Evolutionary conservation across 73 alveolate species (phyloP).

Genomic region (Paramecium octaurelia): DNA sequence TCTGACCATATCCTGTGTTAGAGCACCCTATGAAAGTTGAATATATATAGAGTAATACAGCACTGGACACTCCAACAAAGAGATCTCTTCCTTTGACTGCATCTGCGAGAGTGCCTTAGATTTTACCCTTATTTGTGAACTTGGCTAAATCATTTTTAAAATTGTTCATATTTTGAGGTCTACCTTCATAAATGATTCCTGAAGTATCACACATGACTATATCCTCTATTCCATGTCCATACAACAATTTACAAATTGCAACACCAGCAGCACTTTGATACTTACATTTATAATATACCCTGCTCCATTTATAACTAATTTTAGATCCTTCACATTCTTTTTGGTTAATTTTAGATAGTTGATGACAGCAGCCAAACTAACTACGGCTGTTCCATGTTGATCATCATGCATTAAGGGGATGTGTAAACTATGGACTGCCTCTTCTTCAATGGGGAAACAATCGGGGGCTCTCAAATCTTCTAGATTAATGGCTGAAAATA

Average conservation of each 20-base stretch:
- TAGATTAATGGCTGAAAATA: slow-evolving; percentile 79
- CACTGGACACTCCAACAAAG: slow-evolving; percentile 82
- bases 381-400: slow-evolving; percentile 90
- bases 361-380: slow-evolving; percentile 78
- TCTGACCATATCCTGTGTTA: slow-evolving; percentile 69
- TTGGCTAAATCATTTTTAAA: slow-evolving; percentile 77
- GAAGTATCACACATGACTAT: slow-evolving; percentile 79
- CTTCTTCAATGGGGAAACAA: slow-evolving; percentile 75
- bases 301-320: slow-evolving; percentile 87
- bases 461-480: slow-evolving; percentile 89
- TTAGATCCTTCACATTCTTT: slow-evolving; percentile 65
- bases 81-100: slow-evolving; percentile 82
- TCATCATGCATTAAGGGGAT: slow-evolving; percentile 89
- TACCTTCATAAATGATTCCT: slow-evolving; percentile 87
- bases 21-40: slow-evolving; percentile 45
- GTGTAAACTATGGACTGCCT: slow-evolving; percentile 66
- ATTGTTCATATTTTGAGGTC: slow-evolving; percentile 82
- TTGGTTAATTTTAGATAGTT: slow-evolving; percentile 72
- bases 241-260: slow-evolving; percentile 73
- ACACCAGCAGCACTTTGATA: slow-evolving; percentile 88
- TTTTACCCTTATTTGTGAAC: slow-evolving; percentile 59
- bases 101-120: slow-evolving; percentile 71
- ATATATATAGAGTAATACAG: not conserved
- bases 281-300: slow-evolving; percentile 25
- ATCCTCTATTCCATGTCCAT: slow-evolving; percentile 76